phyloP scores from a whole-genome alignment of 2,329 filamentous ascomycete species.

The Calonectria pseudoturangicola region DNA sequence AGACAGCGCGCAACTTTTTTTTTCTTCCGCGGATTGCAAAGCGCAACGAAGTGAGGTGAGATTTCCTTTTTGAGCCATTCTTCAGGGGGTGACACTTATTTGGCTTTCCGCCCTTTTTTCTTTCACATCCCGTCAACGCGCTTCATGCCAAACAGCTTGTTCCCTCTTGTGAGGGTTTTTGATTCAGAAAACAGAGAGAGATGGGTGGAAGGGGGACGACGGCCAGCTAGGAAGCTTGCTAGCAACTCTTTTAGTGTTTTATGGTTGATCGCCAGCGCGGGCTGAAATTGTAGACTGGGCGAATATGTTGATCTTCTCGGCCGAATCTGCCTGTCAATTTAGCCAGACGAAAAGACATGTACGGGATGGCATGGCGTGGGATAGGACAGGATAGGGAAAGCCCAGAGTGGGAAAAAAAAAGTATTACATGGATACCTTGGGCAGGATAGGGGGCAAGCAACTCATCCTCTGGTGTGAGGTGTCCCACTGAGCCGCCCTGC shows the following conservation, averaged over 20 bases:
- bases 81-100: slow-evolving; percentile 20
- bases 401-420: no score
- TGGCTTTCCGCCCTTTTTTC: slow-evolving; percentile 11
- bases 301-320: slow-evolving; percentile 17
- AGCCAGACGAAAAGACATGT: background rate
- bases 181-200: background rate
- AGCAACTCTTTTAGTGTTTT: slow-evolving; percentile 12
- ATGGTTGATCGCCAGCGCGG: background rate
- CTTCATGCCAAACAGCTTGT: slow-evolving; percentile 16
- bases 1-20: background rate
- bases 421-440: background rate
- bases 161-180: background rate
- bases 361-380: background rate
- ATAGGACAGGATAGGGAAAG: background rate
- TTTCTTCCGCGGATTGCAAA: background rate
- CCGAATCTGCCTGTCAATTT: slow-evolving; percentile 16
- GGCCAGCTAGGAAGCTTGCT: slow-evolving; percentile 11
- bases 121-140: background rate
- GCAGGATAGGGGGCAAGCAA: slow-evolving; percentile 13
- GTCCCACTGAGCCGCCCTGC: slow-evolving; percentile 18
- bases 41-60: slow-evolving; percentile 6
- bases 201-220: background rate
- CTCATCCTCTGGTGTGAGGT: slow-evolving; percentile 12
- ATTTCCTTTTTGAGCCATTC: slow-evolving; percentile 24
- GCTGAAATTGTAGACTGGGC: background rate